Base-by-base conservation (phyloP, 164 flowering plant genomes). In the Umbilicus rupestris region DNA sequence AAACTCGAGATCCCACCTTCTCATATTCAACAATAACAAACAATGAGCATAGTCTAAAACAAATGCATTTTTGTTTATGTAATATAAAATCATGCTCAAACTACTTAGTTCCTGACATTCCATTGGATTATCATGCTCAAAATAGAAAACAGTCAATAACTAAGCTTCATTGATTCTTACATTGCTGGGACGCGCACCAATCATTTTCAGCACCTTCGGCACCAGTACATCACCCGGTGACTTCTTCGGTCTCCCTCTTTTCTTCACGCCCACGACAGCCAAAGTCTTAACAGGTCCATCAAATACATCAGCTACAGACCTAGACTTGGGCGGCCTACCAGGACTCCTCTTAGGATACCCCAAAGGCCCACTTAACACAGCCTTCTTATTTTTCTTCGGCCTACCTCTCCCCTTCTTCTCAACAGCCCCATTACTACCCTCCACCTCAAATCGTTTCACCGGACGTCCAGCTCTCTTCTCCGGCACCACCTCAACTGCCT, bases 251-350 rank as follows among this genome's bases (percentile, higher is more conserved):
- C 65, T 63, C 7, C 65, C 65, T 35, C 65, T 37, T 46, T 8
- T 63, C 9, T 22, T 63, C 16, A 37, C 46, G 6, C 42, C 29
- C 2, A 46, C 26, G 15, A 63, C 28, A 63, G 65, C 45, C 26
- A 39, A 12, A 3, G 45, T 63, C 15, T 39, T 37, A 35, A 62
- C 44, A 35, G 11, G 24, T 9, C 44, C 44, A 62, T 35, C 7
- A 35, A 37, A 35, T 10, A 35, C 65, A 35, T 11, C 65, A n/a
- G 44, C 16, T 5, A 39, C 45, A 10, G 45, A n/a, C 42, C 16
- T 41, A 35, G 45, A 63, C 65, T 63, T 63, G 5, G 65, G 65
- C 26, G 65, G 65, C 65, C 65, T 63, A n/a, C 65, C 65, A 26
- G 29, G 65, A 14, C 65, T 22, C 65, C 45, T 63, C 60, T 55